Conservation (phyloP, 139 green algal species). For the Chlamydomonas sp. region DNA sequence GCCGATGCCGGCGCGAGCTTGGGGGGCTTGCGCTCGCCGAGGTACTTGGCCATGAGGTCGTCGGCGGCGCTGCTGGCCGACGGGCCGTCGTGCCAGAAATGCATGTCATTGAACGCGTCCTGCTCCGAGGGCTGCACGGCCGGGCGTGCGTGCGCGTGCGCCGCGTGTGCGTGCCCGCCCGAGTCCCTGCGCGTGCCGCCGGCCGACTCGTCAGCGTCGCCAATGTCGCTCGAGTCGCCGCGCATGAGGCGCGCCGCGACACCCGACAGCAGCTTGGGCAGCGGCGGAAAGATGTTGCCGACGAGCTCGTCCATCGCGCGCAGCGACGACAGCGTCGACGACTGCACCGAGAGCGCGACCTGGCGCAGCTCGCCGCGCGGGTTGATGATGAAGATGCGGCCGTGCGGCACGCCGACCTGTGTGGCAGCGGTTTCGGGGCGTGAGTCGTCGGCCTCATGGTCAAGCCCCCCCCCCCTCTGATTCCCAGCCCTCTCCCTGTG, state of each 20-base stretch:
- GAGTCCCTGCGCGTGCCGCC: background rate
- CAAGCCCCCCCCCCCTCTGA: no score
- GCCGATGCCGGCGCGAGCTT: no score
- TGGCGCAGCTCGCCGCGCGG: conserved; percentile 51
- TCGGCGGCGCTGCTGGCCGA: no score
- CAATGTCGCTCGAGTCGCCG: background rate
- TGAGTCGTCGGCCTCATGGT: no score
- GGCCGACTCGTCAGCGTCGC: background rate
- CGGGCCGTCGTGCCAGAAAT: no score
- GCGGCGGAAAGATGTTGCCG: conserved; percentile 63
- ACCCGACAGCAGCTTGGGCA: background rate
- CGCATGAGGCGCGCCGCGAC: background rate
- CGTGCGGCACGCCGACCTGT: conserved; percentile 66
- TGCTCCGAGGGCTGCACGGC: background rate
- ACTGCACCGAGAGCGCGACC: conserved; percentile 11
- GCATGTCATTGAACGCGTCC: no score
- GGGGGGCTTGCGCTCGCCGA: no score
- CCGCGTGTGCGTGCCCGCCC: background rate
- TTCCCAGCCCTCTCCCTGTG: no score
- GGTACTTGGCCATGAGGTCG: no score
- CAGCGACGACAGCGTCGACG: conserved; percentile 42
- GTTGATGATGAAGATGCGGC: conserved; percentile 93
- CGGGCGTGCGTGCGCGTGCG: background rate
- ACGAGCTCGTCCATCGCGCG: conserved; percentile 61
- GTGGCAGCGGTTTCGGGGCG: no score